Percentiles rank a stretch among this genome's conserved stretches.
Conservation (phyloP, 2,329 filamentous ascomycete genomes). For the Phyllosticta citrichinensis region DNA sequence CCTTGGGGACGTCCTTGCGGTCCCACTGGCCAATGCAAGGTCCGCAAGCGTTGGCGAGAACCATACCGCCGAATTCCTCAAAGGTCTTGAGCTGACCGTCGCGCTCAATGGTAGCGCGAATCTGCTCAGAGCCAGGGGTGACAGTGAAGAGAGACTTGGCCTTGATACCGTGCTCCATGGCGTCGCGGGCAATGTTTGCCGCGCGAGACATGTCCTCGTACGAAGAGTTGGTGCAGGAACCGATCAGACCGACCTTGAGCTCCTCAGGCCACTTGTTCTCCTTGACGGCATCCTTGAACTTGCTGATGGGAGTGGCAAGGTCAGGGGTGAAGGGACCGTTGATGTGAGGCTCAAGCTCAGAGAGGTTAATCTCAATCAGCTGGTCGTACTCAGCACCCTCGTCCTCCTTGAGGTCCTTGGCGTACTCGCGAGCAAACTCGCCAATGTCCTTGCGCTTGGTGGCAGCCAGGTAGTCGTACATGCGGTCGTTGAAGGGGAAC, state of each 20-base stretch:
- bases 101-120: constrained; percentile 81
- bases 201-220: constrained; percentile 86
- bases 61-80: constrained; percentile 89
- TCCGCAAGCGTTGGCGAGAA: constrained; percentile 88
- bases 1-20: constrained; percentile 86
- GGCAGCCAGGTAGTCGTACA: constrained; percentile 89
- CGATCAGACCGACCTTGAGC: constrained; percentile 92
- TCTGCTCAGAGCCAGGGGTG: constrained; percentile 94
- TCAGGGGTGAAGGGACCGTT: constrained; percentile 99
- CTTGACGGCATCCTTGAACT: constrained; percentile 91
- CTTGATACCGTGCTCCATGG: constrained; percentile 86
- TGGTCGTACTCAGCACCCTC: constrained; percentile 92
- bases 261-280: constrained; percentile 94
- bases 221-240: constrained; percentile 92
- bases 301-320: constrained; percentile 93
- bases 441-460: constrained; percentile 88
- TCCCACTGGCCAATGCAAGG: constrained; percentile 78
- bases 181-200: constrained; percentile 83
- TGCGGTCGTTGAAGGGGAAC: constrained; percentile 96
- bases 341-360: constrained; percentile 91
- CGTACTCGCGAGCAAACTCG: constrained; percentile 77
- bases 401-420: constrained; percentile 76
- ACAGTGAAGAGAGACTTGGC: constrained; percentile 89
- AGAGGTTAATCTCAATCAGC: constrained; percentile 91
- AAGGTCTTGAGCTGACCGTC: constrained; percentile 90